Base-by-base conservation (phyloP, 768 basidiomycete species). In the Nidularia pulvinata region DNA sequence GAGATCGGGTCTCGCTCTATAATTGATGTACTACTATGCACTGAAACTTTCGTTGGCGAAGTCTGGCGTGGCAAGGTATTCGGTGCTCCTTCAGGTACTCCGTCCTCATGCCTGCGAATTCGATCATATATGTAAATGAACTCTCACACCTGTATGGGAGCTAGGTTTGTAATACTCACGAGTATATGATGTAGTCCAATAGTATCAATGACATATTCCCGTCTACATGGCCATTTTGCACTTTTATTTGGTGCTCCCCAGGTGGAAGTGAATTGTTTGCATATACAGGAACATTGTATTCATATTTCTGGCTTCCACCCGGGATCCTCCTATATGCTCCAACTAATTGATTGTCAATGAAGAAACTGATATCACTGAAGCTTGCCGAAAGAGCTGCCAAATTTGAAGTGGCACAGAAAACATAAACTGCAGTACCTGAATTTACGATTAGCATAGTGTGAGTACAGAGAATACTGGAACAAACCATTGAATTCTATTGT, bases 371-470 rank as follows among this genome's bases (percentile, higher is more conserved):
- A 49, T 76, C 67, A 60, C 64, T 55, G 59, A 67, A 51, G 14
- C 62, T 73, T 48, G 60, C 56, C 14, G 66, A 69, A 36, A 39
- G 36, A 6, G 34, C 49, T 22, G 48, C 53, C 1, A 65, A 61
- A 43, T 65, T 60, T 0, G 75, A 61, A 10, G 74, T 55, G 25
- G 69, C 65, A 54, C 74, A 75, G 55, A 65, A 76, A 2, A 79
- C 72, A 58, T 78, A 78, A 11, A 80, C 59, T 0, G 77, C 76
- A n/a, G 72, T 67, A 6, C 77, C 77, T 79, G 19, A 19, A 19
- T 19, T 19, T 19, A 19, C 19, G 19, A 19, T 19, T 19, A 19
- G 19, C 19, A 19, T 19, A 19, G 19, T 19, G 19, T 19, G 19
- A 19, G 19, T 19, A 19, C 19, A 19, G 19, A 19, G 19, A 19